Evolutionary conservation across 1,284 basidiomycete genomes (phyloP).

Genomic region (Ganoderma sinense): DNA sequence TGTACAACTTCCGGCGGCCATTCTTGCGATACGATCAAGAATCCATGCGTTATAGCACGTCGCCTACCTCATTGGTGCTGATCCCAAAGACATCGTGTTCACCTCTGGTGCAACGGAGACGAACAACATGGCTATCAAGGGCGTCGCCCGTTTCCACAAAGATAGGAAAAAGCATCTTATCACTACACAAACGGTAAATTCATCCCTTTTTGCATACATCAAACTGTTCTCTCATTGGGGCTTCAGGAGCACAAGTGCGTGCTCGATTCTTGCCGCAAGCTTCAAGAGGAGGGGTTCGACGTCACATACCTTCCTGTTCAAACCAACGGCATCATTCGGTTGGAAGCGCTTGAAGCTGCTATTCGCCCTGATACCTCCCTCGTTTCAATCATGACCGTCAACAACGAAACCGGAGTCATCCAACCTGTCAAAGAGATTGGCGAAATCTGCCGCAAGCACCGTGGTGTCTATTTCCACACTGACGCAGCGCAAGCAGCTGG

Average conservation of each 20-base stretch:
- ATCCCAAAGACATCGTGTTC: slow-evolving; percentile 96
- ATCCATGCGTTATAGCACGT: slow-evolving; percentile 64
- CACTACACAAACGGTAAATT: slow-evolving; percentile 86
- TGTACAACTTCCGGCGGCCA: slow-evolving; percentile 29
- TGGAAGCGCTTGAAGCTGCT: slow-evolving; percentile 46
- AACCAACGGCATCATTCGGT: slow-evolving; percentile 79
- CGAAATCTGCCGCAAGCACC: slow-evolving; percentile 80
- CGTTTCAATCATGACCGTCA: slow-evolving; percentile 95
- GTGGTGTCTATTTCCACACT: slow-evolving; percentile 95
- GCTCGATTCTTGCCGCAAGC: slow-evolving; percentile 94
- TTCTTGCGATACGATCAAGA: neutral
- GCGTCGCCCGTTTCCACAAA: slow-evolving; percentile 93
- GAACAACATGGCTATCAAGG: slow-evolving; percentile 99
- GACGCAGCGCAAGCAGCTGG: slow-evolving; percentile 98
- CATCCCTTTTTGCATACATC: neutral
- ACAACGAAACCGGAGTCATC: slow-evolving; percentile 99
- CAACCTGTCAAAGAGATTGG: slow-evolving; percentile 98
- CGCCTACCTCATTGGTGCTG: slow-evolving; percentile 92
- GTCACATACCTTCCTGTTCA: slow-evolving; percentile 97
- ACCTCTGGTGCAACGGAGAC: slow-evolving; percentile 98
- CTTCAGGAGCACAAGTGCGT: slow-evolving; percentile 98
- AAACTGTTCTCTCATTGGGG: neutral
- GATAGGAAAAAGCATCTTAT: slow-evolving; percentile 92
- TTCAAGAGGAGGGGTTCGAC: slow-evolving; percentile 97
- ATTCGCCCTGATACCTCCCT: slow-evolving; percentile 44